Evolutionary conservation across 78 protist species (phyloP).

Genomic region (Dictyostelium discoideum): DNA sequence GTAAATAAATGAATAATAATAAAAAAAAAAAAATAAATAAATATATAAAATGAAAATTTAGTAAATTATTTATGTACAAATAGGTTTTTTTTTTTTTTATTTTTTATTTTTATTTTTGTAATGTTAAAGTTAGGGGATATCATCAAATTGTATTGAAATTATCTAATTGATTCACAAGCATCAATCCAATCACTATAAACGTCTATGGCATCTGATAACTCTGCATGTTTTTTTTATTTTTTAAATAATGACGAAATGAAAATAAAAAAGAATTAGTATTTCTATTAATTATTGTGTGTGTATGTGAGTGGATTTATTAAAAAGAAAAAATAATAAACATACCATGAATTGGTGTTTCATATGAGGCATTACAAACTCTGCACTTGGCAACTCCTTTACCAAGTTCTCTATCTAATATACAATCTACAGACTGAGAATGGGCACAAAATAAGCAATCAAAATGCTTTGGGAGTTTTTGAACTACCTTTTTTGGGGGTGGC

Average conservation of each 20-base stretch:
- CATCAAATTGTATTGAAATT: not conserved
- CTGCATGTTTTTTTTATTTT: not conserved
- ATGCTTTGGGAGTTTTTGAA: conserved; percentile 34
- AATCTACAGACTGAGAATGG: conserved; percentile 67
- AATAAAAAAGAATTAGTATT: not conserved
- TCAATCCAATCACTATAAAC: conserved; percentile 76
- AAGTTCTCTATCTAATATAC: conserved; percentile 28
- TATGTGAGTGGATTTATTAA: not conserved
- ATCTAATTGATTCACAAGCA: conserved; percentile 54
- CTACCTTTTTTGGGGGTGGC: conserved; percentile 66
- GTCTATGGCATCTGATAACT: conserved; percentile 61
- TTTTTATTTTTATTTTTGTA: not conserved
- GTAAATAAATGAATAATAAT: too few relatives aligned
- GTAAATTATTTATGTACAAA: not conserved
- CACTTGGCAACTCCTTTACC: conserved; percentile 60
- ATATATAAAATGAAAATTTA: too few relatives aligned
- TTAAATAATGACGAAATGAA: too few relatives aligned
- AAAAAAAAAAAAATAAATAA: too few relatives aligned
- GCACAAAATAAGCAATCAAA: conserved; percentile 80
- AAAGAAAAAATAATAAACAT: not conserved
- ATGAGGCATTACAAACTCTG: conserved; percentile 50
- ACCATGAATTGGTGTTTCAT: conserved; percentile 41
- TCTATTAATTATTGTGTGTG: not conserved
- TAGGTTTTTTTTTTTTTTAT: not conserved
- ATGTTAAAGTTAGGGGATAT: not conserved